Base-by-base conservation (phyloP, 192 early-diverging fungal genomes). In the Phycomyces blakesleeanus region DNA sequence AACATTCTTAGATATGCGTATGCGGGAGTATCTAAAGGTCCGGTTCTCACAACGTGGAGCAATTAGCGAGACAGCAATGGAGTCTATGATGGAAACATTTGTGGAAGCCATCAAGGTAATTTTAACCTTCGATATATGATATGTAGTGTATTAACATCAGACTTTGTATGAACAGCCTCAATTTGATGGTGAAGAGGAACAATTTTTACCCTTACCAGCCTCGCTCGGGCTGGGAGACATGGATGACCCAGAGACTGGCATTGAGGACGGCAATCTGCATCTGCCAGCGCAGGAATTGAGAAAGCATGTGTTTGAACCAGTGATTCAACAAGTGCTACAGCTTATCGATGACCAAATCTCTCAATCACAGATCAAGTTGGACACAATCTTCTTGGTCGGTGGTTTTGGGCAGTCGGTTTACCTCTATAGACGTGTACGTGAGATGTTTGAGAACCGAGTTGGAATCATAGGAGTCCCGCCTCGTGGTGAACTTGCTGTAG, bases 391-490 rank as follows among this genome's bases (percentile, higher is more conserved):
- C 50, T 73, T 82, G 65, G 81, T 80, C 5, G 81, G 81, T 53
- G 81, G 80, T 15, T 83, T 83, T 49, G 77, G 79, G 20, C 78
- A 80, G 16, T 81, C 79, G 37, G 74, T 72, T 54, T 84, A 84
- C 51, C 71, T 84, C 34, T 78, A 75, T 42, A 71, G 67, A 44
- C 80, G 76, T 44, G 73, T 81, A 42, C 67, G 72, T 27, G 62
- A 74, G 21, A 69, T 69, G 21, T 84, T 79, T 53, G 66, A 63
- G 39, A 38, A 27, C 16, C 64, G 75, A 14, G 80, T 81, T 1
- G 69, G 69, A 8, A 68, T 75, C 24, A 84, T 84, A 27, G 78
- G 66, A 34, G 76, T 73, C 39, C 71, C 71, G 42, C 71, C 71
- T 57, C 71, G 71, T 73, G 71, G 71, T 50, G 71, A 73, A 42